Evolutionary conservation across 495 filamentous ascomycete genomes (phyloP).

Genomic region (Pseudomonodictys pantanalensis): DNA sequence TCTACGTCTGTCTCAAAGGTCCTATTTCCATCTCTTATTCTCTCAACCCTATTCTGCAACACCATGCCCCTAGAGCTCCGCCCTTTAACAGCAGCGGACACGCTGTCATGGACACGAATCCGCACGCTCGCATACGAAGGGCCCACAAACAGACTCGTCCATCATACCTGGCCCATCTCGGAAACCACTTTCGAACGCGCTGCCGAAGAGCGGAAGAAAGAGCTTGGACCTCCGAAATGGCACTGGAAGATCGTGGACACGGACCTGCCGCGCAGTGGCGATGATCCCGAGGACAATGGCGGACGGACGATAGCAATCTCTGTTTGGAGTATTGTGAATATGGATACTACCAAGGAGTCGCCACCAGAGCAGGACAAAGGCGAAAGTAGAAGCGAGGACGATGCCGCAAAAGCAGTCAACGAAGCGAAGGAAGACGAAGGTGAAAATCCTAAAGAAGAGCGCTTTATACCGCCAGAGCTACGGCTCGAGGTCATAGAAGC

Average conservation of each 20-base stretch:
- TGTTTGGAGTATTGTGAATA: constrained; percentile 8
- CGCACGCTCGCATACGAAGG: constrained; percentile 2
- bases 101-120: constrained; percentile 5
- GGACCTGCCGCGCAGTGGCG: background rate
- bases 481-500: constrained; percentile 4
- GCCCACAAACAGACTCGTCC: background rate
- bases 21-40: too few relatives aligned
- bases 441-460: background rate
- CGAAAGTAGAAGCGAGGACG: background rate
- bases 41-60: too few relatives aligned
- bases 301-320: constrained; percentile 14
- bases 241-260: constrained; percentile 20
- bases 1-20: too few relatives aligned
- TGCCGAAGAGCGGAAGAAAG: background rate
- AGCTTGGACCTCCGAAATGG: too few relatives aligned
- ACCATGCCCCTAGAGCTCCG: too few relatives aligned
- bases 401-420: background rate
- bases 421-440: background rate
- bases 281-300: constrained; percentile 14
- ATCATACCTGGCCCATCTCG: too few relatives aligned
- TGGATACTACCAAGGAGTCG: background rate
- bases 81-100: too few relatives aligned
- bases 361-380: background rate
- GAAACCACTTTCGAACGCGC: background rate
- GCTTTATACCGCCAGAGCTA: constrained; percentile 23